phyloP scores from a whole-genome alignment of 768 basidiomycete species.

The Podaxis sp. region DNA sequence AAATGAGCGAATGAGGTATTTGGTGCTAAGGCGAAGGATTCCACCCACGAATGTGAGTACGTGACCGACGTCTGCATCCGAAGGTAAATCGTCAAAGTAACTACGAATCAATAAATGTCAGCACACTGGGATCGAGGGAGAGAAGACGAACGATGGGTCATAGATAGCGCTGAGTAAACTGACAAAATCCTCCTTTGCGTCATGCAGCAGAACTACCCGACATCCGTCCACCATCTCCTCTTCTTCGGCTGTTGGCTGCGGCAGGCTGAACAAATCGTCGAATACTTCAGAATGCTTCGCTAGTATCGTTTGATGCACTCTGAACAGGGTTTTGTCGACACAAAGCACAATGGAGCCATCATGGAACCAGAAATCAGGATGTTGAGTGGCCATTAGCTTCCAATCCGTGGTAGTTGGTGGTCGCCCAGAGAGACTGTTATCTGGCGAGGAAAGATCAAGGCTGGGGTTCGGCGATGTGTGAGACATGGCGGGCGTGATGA shows the following conservation, averaged over 20 bases:
- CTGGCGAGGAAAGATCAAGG: not conserved
- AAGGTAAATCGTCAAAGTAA: slow-evolving; percentile 36
- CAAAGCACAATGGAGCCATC: slow-evolving; percentile 46
- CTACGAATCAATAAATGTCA: slow-evolving; percentile 20
- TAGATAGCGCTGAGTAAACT: slow-evolving; percentile 54
- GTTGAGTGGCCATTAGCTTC: slow-evolving; percentile 21
- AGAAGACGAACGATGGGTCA: slow-evolving; percentile 40
- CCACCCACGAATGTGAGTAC: slow-evolving; percentile 48
- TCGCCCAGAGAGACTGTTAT: not conserved
- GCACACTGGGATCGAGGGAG: slow-evolving; percentile 14
- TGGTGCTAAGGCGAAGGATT: slow-evolving; percentile 62
- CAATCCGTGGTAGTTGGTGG: not conserved
- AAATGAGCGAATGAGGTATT: slow-evolving; percentile 55
- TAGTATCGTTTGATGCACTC: slow-evolving; percentile 46
- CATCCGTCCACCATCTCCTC: slow-evolving; percentile 47
- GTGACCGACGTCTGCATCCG: slow-evolving; percentile 39
- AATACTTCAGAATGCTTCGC: slow-evolving; percentile 65
- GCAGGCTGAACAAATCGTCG: slow-evolving; percentile 57
- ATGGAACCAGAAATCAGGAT: slow-evolving; percentile 42
- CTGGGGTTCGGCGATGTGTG: slow-evolving; percentile 9
- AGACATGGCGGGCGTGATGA: slow-evolving; percentile 4
- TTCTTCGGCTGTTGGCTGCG: slow-evolving; percentile 40
- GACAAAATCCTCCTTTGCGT: slow-evolving; percentile 45
- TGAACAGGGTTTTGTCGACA: slow-evolving; percentile 40
- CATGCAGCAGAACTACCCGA: slow-evolving; percentile 50